Percentiles rank a stretch among this genome's conserved stretches.
These are phyloP conservation scores for Pezicula carpinea DNA, from an alignment of 2,329 filamentous ascomycete species.

Conservation along the genomic window DNA sequence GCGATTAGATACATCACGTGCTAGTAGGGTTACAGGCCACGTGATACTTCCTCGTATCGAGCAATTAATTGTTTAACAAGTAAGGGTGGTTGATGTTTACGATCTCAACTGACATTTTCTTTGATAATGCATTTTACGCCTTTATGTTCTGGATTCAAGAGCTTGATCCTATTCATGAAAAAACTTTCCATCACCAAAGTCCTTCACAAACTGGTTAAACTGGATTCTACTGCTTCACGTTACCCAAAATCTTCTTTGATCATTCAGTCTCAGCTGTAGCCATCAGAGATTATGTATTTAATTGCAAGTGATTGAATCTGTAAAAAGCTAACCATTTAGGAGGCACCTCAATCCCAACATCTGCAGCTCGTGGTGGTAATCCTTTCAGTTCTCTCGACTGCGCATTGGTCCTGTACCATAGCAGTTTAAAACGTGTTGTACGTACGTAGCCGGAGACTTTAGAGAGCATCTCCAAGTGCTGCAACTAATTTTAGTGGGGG, in stretches of 20 bases:
- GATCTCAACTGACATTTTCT: too few relatives aligned
- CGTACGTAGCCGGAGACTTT: slow-evolving; percentile 9
- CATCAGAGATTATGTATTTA: slow-evolving; percentile 10
- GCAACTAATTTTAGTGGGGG: background rate
- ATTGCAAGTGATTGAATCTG: slow-evolving; percentile 4
- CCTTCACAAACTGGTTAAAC: background rate
- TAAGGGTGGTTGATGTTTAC: too few relatives aligned
- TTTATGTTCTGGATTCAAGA: too few relatives aligned
- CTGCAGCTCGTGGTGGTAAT: background rate
- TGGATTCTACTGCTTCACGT: background rate
- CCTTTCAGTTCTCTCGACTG: background rate
- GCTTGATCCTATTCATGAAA: background rate
- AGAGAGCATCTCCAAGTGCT: slow-evolving; percentile 9
- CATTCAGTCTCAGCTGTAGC: slow-evolving; percentile 17
- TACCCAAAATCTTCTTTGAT: slow-evolving; percentile 8
- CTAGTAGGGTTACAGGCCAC: too few relatives aligned
- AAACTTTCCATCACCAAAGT: background rate
- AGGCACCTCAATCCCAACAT: background rate
- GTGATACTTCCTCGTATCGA: too few relatives aligned
- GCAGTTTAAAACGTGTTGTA: slow-evolving; percentile 9
- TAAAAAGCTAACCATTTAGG: slow-evolving; percentile 5
- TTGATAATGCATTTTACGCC: too few relatives aligned
- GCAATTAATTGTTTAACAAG: too few relatives aligned
- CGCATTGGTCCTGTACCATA: slow-evolving; percentile 1
- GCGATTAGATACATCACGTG: too few relatives aligned